These are phyloP conservation scores for Nannochloropsis salina DNA, from an alignment of 108 stramenopile genomes.

Conservation along the genomic window DNA sequence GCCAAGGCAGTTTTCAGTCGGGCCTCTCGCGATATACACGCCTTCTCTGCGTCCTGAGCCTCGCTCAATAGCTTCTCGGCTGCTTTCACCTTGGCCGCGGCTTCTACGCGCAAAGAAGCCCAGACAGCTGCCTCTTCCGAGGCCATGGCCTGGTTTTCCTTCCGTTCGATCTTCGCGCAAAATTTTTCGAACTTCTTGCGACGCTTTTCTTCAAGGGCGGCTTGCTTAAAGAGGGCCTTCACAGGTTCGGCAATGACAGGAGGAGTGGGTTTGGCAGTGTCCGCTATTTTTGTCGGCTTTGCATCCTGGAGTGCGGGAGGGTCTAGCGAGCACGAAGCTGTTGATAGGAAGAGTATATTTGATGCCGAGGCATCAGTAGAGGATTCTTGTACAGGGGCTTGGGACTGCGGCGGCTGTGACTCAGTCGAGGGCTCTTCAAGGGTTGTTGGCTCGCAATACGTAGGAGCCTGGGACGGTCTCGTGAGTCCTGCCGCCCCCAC, in stretches of 20 bases:
- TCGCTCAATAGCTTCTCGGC: neutral
- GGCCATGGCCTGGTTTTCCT: neutral
- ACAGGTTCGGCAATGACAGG: neutral
- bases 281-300: no score
- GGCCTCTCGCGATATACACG: neutral
- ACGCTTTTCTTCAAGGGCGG: neutral
- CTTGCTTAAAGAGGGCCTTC: neutral
- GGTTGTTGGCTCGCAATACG: no score
- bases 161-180: neutral
- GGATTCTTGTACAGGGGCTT: no score
- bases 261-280: neutral
- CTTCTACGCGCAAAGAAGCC: neutral
- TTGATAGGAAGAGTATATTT: no score
- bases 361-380: no score
- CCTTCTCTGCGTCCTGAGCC: neutral
- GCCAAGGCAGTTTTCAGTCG: neutral
- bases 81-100: neutral
- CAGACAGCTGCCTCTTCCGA: neutral
- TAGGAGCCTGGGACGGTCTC: no score
- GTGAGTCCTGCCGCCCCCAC: no score
- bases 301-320: no score
- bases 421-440: no score
- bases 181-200: conserved; percentile 18
- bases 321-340: no score
- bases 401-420: no score